A percentile compares a stretch with the other conserved stretches of the same genome.
Evolutionary conservation across 352 stramenopile species (phyloP).

Genomic region (Phytophthora hibernalis): DNA sequence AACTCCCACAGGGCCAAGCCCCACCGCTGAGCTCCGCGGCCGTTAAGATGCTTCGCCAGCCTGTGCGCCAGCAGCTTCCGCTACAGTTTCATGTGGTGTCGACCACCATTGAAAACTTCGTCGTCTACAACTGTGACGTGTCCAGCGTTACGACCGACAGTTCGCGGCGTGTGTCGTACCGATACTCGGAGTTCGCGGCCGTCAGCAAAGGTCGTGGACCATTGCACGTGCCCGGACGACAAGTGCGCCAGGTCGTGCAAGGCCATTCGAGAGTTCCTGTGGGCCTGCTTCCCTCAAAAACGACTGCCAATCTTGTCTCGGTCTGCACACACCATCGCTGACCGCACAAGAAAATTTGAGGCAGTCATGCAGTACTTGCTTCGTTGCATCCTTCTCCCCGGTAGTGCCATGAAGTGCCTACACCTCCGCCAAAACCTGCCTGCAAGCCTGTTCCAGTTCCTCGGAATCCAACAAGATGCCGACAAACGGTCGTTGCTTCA

Average conservation of each 20-base stretch:
- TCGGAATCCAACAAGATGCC: conserved; percentile 47
- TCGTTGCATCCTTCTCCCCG: conserved; percentile 62
- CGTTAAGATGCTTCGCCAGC: conserved; percentile 45
- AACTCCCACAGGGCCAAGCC: conserved; percentile 2
- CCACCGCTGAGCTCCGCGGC: conserved; percentile 20
- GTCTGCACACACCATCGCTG: conserved; percentile 40
- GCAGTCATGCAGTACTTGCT: conserved; percentile 66
- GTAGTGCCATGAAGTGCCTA: conserved; percentile 70
- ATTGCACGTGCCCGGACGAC: conserved; percentile 51
- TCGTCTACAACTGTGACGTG: conserved; percentile 55
- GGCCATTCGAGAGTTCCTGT: conserved; percentile 66
- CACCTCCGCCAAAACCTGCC: conserved; percentile 50
- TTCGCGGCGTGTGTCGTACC: conserved; percentile 56
- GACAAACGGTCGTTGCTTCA: conserved; percentile 70
- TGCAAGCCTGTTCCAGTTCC: conserved; percentile 56
- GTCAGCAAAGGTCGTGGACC: conserved; percentile 58
- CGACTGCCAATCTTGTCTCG: conserved; percentile 45
- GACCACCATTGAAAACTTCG: conserved; percentile 43
- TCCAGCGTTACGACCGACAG: conserved; percentile 48
- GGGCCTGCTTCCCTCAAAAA: conserved; percentile 62
- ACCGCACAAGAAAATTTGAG: conserved; percentile 63
- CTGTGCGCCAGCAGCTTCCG: conserved; percentile 44
- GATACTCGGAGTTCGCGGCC: conserved; percentile 63
- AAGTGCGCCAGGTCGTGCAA: conserved; percentile 70
- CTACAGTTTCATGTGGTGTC: conserved; percentile 50